Evolutionary conservation across 805 yeast species (phyloP), one percentile per base, ranked within the genome.

Genomic region (Wickerhamiella parazyma): DNA sequence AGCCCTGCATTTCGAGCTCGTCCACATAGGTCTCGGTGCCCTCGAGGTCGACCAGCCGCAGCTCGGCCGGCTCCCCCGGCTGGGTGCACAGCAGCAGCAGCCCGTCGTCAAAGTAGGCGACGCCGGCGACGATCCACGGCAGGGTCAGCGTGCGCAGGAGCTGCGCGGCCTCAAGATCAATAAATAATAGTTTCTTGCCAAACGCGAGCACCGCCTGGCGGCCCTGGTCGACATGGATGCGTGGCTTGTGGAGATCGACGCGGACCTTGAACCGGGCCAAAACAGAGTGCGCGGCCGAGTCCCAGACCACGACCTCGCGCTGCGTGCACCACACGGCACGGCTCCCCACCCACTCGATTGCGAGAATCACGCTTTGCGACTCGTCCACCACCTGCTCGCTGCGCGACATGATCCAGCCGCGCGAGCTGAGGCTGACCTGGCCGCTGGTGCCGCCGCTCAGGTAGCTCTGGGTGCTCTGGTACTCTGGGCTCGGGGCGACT

Each of bases 381-480:
- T 51, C 52, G 19, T 76, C 80, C 5, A 91, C 46, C 0, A 71
- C 61, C 0, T 75, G 67, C 53, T 91, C 97, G 2, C 69, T 67
- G 45, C 95, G 69, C 48, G 78, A 76, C 1, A 94, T 94, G 6
- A 91, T 64, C 98, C 98, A 89, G 53, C 81, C 82, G 49, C 78
- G 70, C 31, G 79, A 78, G 1, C 93, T 80, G 38, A 76, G 63
- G 0, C 81, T 62, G 0, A 91, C 78, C 38, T 81, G 76, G 0
- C 96, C 96, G 6, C 86, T 78, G 64, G 79, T 85, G 0, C 96
- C 96, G 2, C 97, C 96, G 25, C 87, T 78, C 0, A 85, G 68
- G 52, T 86, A 89, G 8, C 79, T 69, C 45, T 75, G 72, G 0
- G 77, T 69, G 8, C 67, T 68, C 33, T 57, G 59, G 58, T 84